These are phyloP conservation scores for Carex scoparia DNA, from an alignment of 176 grass and related monocot genomes.

Conservation along the genomic window DNA sequence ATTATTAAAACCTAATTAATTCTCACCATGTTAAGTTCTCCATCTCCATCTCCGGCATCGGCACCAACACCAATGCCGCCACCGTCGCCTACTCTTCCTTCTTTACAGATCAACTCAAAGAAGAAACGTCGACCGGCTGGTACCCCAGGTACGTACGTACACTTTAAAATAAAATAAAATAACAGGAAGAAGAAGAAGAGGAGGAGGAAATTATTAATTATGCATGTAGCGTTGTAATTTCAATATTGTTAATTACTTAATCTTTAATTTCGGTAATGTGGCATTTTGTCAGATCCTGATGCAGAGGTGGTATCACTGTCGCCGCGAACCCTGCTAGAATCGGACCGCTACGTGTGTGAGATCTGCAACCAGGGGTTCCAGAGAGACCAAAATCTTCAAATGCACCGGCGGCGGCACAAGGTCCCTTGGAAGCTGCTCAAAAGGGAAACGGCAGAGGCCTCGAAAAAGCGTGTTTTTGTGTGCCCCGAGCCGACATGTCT, in stretches of 20 bases:
- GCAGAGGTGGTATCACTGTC: slow-evolving; percentile 87
- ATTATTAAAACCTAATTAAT: slow-evolving; percentile 12
- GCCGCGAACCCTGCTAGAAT: slow-evolving; percentile 69
- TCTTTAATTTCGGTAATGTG: background rate
- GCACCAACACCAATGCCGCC: slow-evolving; percentile 4
- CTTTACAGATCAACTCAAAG: slow-evolving; percentile 19
- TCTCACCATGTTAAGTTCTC: slow-evolving; percentile 19
- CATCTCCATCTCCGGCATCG: background rate
- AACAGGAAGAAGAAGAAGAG: background rate
- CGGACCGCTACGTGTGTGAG: slow-evolving; percentile 90
- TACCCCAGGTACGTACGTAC: slow-evolving; percentile 58
- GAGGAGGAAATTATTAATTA: background rate
- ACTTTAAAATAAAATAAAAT: background rate
- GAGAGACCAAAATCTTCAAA: slow-evolving; percentile 94
- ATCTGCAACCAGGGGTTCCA: slow-evolving; percentile 95
- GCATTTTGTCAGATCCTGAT: slow-evolving; percentile 50
- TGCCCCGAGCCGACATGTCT: slow-evolving; percentile 21
- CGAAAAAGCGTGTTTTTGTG: slow-evolving; percentile 22
- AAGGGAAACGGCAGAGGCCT: slow-evolving; percentile 1
- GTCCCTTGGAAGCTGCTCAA: slow-evolving; percentile 85
- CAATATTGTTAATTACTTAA: background rate
- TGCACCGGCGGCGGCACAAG: slow-evolving; percentile 96
- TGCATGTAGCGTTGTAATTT: slow-evolving; percentile 6
- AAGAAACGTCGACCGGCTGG: slow-evolving; percentile 85
- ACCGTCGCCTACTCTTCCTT: background rate